A percentile compares a stretch with the other conserved stretches of the same genome.
These are phyloP conservation scores for Carex scoparia DNA, from an alignment of 176 grass and related monocot species.

Conservation along the genomic window DNA sequence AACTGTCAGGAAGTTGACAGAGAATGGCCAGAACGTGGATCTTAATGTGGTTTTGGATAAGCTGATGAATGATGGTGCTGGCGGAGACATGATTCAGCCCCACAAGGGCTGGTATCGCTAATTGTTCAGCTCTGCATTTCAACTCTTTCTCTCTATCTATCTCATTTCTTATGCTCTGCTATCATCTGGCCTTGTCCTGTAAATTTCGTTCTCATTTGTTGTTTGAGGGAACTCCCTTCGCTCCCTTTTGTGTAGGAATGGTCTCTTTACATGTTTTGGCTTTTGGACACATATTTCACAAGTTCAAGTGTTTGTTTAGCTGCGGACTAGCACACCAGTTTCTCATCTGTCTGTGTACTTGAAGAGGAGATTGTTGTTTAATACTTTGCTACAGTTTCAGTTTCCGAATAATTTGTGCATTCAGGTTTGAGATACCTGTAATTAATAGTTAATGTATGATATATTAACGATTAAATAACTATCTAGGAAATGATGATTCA, in stretches of 20 bases:
- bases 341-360: background rate
- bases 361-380: background rate
- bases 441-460: constrained; percentile 1
- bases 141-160: background rate
- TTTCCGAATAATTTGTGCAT: constrained; percentile 3
- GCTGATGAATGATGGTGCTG: constrained; percentile 60
- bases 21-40: constrained; percentile 85
- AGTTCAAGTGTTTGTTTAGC: background rate
- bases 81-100: constrained; percentile 46
- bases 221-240: background rate
- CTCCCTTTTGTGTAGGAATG: background rate
- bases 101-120: constrained; percentile 64
- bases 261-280: background rate
- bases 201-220: background rate
- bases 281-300: background rate
- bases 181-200: background rate
- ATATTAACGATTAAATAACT: background rate
- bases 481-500: background rate
- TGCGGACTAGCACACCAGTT: background rate
- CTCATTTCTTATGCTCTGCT: background rate
- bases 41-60: constrained; percentile 91
- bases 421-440: background rate
- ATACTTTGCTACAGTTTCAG: background rate
- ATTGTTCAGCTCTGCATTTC: background rate
- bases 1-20: constrained; percentile 64